Conservation (phyloP, 2,329 filamentous ascomycete genomes). For the Epichloe gansuensis region DNA sequence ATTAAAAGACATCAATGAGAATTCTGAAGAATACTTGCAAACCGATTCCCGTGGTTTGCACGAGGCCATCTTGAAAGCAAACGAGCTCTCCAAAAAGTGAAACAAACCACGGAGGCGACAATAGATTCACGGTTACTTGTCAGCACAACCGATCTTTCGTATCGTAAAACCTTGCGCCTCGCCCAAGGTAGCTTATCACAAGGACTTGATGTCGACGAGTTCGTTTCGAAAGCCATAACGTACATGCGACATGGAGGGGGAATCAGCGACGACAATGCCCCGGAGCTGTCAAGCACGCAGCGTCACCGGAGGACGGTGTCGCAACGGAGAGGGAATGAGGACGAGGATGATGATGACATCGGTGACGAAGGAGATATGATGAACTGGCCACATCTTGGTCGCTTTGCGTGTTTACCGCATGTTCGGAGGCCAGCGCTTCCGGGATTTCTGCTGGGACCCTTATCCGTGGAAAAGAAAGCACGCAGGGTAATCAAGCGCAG, state of each 20-base stretch:
- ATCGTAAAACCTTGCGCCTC: conserved; percentile 64
- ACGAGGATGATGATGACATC: conserved; percentile 43
- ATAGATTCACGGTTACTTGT: conserved; percentile 83
- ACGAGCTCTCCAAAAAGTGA: conserved; percentile 55
- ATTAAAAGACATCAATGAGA: conserved; percentile 47
- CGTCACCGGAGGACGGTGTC: conserved; percentile 27
- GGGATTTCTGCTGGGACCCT: conserved; percentile 75
- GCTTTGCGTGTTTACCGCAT: conserved; percentile 60
- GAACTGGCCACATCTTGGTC: conserved; percentile 78
- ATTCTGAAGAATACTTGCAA: conserved; percentile 60
- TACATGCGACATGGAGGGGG: conserved; percentile 67
- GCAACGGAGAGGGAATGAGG: conserved; percentile 25
- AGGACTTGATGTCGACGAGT: conserved; percentile 81
- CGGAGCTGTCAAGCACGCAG: conserved; percentile 38
- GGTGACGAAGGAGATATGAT: conserved; percentile 66
- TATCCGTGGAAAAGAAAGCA: conserved; percentile 77
- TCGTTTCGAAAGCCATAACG: conserved; percentile 77
- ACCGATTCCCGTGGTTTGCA: conserved; percentile 52
- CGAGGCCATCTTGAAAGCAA: conserved; percentile 53
- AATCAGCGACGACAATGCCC: conserved; percentile 37
- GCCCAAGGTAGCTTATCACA: conserved; percentile 60
- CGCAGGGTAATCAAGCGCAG: conserved; percentile 60
- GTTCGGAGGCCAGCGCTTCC: conserved; percentile 65
- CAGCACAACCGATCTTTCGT: conserved; percentile 65
- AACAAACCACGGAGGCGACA: conserved; percentile 81